These are phyloP conservation scores for Rhizopogon vulgaris DNA, from an alignment of 768 basidiomycete species.

Conservation along the genomic window DNA sequence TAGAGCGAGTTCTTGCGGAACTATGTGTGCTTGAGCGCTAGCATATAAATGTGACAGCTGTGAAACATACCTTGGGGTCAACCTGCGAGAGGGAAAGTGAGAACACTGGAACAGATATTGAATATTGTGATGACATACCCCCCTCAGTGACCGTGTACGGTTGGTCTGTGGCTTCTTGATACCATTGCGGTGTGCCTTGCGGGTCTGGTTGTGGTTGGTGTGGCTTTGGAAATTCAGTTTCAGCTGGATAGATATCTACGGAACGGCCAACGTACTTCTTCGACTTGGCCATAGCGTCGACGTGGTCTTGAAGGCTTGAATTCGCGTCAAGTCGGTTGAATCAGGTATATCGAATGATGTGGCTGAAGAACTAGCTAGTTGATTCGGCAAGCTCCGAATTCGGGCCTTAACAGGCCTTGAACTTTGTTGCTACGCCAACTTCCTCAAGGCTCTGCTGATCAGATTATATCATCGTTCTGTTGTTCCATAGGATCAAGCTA, in stretches of 20 bases:
- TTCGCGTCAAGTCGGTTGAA: neutral
- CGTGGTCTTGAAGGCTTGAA: conserved; percentile 7
- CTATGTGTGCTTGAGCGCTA: conserved; percentile 30
- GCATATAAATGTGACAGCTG: neutral
- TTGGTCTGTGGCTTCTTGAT: conserved; percentile 78
- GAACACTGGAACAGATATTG: conserved; percentile 5
- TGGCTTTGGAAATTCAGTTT: conserved; percentile 41
- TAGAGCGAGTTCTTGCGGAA: conserved; percentile 80
- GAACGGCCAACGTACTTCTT: conserved; percentile 68
- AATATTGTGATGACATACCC: conserved; percentile 55
- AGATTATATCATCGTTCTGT: too few species aligned
- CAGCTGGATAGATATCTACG: conserved; percentile 9
- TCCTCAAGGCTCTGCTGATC: too few species aligned
- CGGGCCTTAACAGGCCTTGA: too few species aligned
- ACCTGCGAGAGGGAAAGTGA: conserved; percentile 39
- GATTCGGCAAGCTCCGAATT: conserved; percentile 17
- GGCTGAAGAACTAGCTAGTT: conserved; percentile 31
- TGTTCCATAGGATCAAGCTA: too few species aligned
- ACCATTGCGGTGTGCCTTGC: conserved; percentile 97
- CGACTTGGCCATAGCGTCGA: conserved; percentile 83
- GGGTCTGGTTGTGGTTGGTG: conserved; percentile 94
- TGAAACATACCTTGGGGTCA: conserved; percentile 62
- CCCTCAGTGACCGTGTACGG: conserved; percentile 77
- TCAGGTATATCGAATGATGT: conserved; percentile 11
- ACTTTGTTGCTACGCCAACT: too few species aligned